A percentile compares a stretch with the other conserved stretches of the same genome.
Conservation (phyloP, 495 filamentous ascomycete species). For the Corynascus novoguineensis region DNA sequence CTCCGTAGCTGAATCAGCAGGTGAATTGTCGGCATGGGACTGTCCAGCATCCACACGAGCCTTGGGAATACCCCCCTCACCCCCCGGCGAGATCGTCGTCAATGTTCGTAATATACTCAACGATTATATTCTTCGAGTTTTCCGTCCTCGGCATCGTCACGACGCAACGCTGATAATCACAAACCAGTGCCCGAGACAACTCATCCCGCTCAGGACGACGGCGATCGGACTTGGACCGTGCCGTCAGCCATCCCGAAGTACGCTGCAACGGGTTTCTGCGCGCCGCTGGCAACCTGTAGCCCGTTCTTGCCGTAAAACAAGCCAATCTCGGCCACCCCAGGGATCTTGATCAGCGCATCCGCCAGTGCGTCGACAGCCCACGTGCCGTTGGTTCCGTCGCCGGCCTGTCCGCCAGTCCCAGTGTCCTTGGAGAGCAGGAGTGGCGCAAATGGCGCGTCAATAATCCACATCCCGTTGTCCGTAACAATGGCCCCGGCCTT, state of each 20-base stretch:
- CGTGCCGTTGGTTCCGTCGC: constrained; percentile 49
- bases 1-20: no score
- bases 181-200: neutral
- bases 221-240: constrained; percentile 39
- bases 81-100: no score
- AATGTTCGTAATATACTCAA: no score
- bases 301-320: constrained; percentile 80
- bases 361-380: constrained; percentile 77
- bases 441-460: constrained; percentile 80
- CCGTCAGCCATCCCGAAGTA: constrained; percentile 87
- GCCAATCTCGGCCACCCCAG: constrained; percentile 86
- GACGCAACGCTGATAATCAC: neutral
- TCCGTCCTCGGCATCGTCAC: neutral
- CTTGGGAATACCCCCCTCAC: no score
- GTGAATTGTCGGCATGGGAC: no score
- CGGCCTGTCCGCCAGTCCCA: constrained; percentile 28
- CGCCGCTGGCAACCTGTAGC: constrained; percentile 57
- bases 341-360: constrained; percentile 67
- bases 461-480: constrained; percentile 88
- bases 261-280: constrained; percentile 85
- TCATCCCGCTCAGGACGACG: constrained; percentile 37
- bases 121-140: no score
- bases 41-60: no score
- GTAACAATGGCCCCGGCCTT: constrained; percentile 84
- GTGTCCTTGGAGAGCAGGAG: constrained; percentile 58